Evolutionary conservation across 306 rosid genomes (phyloP).

Genomic region (Sindora glabra): DNA sequence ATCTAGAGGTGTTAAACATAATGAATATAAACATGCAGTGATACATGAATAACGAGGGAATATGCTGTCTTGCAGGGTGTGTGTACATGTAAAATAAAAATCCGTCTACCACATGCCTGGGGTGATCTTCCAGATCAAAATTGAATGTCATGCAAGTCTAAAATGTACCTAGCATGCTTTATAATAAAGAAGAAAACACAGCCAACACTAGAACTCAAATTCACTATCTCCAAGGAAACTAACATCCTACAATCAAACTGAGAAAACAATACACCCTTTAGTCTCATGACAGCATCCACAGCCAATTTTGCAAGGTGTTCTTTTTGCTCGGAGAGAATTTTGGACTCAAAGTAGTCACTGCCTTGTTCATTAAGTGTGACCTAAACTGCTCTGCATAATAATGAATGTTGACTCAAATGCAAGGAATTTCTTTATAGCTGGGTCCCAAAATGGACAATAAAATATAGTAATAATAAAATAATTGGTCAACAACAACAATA

Average conservation of each 20-base stretch:
- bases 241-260: not conserved
- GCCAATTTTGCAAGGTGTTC: conserved; percentile 87
- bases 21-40: conserved; percentile 4
- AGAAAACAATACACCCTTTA: conserved; percentile 52
- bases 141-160: not conserved
- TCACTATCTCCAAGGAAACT: not conserved
- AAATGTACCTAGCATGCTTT: not conserved
- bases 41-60: conserved; percentile 15
- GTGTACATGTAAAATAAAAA: conserved; percentile 8
- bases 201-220: not conserved
- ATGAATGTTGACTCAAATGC: not conserved
- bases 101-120: conserved; percentile 60
- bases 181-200: not conserved
- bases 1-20: conserved; percentile 36
- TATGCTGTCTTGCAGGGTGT: not conserved
- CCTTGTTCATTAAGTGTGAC: conserved; percentile 88
- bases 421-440: not conserved
- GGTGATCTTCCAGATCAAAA: conserved; percentile 46
- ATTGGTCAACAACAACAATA: not conserved
- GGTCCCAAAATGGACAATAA: not conserved
- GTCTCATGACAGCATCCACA: conserved; percentile 92
- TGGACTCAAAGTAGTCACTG: conserved; percentile 94
- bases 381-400: conserved; percentile 67
- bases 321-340: conserved; percentile 92
- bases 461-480: too few species aligned